These are phyloP conservation scores for Trichoderma sp. DNA, from an alignment of 2,329 filamentous ascomycete species.

Conservation along the genomic window DNA sequence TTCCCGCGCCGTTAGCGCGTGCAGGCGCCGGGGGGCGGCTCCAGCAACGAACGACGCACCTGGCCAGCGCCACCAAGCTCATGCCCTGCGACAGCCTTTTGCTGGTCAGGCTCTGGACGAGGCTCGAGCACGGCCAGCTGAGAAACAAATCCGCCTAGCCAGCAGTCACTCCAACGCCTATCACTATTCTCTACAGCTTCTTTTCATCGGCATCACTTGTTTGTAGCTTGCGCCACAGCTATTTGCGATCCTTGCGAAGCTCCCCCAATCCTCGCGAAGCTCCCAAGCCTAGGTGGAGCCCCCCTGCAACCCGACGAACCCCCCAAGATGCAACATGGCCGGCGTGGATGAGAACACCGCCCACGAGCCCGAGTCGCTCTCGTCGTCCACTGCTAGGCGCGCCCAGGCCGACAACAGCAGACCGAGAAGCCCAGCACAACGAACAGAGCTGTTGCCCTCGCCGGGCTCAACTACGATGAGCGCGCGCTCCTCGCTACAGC, in stretches of 20 bases:
- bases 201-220: not conserved
- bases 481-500: constrained; percentile 13
- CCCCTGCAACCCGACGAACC: not conserved
- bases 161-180: not conserved
- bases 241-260: not conserved
- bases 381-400: constrained; percentile 24
- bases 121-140: constrained; percentile 25
- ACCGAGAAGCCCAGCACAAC: not conserved
- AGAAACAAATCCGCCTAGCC: not conserved
- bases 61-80: constrained; percentile 4
- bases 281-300: not conserved
- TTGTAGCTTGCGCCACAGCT: not conserved
- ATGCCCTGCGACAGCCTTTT: constrained; percentile 4
- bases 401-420: constrained; percentile 15
- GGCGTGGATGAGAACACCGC: constrained; percentile 29
- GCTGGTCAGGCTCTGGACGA: constrained; percentile 6
- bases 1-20: constrained; percentile 19
- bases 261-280: not conserved
- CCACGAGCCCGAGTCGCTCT: constrained; percentile 20
- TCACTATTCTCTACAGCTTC: not conserved
- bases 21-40: constrained; percentile 19
- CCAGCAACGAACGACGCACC: constrained; percentile 8
- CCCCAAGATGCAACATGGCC: constrained; percentile 30
- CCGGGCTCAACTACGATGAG: constrained; percentile 1
- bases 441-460: not conserved